Evolutionary conservation across 1,284 basidiomycete species (phyloP).

Genomic region (Coriolopsis trogii): DNA sequence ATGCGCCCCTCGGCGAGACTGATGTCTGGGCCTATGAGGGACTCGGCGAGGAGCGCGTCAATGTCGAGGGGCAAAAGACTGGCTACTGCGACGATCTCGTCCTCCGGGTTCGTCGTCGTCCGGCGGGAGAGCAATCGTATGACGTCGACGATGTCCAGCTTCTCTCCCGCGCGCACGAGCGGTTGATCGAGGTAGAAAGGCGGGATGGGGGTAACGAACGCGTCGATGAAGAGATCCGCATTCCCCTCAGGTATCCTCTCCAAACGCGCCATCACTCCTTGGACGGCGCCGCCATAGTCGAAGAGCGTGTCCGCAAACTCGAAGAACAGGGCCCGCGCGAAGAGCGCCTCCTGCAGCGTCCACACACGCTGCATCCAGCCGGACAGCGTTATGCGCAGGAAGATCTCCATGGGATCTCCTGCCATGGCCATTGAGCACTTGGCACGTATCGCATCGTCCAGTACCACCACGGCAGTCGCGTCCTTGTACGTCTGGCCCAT

Average conservation of each 20-base stretch:
- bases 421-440: conserved; percentile 5
- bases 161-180: not conserved
- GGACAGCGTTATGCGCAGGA: not conserved
- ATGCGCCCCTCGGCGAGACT: no score
- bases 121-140: not conserved
- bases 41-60: not conserved
- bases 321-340: not conserved
- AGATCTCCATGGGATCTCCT: no score
- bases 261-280: no score
- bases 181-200: not conserved
- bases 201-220: no score
- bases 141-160: no score
- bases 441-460: conserved; percentile 17
- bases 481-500: conserved; percentile 20
- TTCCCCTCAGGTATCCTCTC: not conserved
- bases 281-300: not conserved
- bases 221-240: not conserved
- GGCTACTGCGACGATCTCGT: not conserved
- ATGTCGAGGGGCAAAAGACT: not conserved
- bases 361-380: not conserved
- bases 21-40: no score
- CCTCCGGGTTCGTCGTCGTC: not conserved
- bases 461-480: conserved; percentile 15
- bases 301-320: not conserved
- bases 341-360: not conserved